Evolutionary conservation across 2,329 filamentous ascomycete species (phyloP), one percentile per base, ranked within the genome.

Genomic region (Cryphonectria parasitica): DNA sequence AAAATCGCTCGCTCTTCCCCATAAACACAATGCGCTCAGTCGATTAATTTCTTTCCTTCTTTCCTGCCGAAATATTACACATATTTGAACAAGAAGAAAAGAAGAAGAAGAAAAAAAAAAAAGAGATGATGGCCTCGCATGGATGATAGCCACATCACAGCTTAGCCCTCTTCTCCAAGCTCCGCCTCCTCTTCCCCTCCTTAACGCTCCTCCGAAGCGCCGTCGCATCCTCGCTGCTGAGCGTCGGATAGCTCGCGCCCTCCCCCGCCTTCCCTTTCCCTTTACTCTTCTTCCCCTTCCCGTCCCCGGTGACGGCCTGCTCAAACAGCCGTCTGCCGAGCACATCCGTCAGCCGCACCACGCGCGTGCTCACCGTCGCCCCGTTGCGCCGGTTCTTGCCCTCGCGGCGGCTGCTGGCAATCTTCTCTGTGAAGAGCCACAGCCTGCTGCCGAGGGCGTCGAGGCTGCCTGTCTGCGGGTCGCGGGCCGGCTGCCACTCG

Each of bases 381-480:
- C 95, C 95, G 79, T 99, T 96, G n/a, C 95, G 87, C 31, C 96
- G 85, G 79, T 98, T 98, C 88, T 98, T 99, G 11, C 96, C 96
- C 82, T 98, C 96, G 60, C 95, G 87, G 43, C 96, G 86, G 61
- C 90, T 92, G 65, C 89, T 87, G 10, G 94, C 93, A 73, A 99
- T 97, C 77, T 91, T 88, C 79, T 97, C 94, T 5, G 92, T 95
- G 77, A 98, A 97, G 69, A 94, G 89, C 96, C 96, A 99, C 8
- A 99, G 83, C 72, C 89, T 89, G 4, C 62, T 66, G 0, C 95
- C 96, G 22, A 91, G 85, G 0, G 93, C 87, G 2, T 89, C 77
- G 0, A 98, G 85, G 2, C 80, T 83, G 19, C 89, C 90, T 0
- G 87, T 92, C 13, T 79, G 73, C 0, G 82, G 79, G 76, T 95